Evolutionary conservation across 441 rosid genomes (phyloP), one percentile per base, ranked within the genome.

Genomic region (Viola pubescens): DNA sequence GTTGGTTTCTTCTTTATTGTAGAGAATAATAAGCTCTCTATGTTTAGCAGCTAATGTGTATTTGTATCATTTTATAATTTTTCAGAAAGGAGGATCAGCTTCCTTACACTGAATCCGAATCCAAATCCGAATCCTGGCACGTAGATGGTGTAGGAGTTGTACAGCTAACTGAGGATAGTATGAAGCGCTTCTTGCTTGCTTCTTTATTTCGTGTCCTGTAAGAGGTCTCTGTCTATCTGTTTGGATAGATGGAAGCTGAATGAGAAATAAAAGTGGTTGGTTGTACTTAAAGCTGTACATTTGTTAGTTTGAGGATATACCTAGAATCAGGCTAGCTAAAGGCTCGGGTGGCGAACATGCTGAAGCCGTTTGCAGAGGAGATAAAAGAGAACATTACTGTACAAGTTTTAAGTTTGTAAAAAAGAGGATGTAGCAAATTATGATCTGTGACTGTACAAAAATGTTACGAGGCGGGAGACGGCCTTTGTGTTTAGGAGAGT

Each of bases 21-120:
- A 39, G 57, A 42, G 10, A 41, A 62, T 72, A 26, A 73, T 49
- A 37, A 54, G 13, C 11, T 14, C 1, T 46, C 47, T 46, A 19
- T 14, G 11, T 41, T 59, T 8, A 46, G n/a, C 11, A 46, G 49
- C n/a, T 46, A 2, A 8, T 46, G 9, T 8, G n/a, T 46, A 12
- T 4, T 9, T 10, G 9, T 46, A n/a, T 55, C 12, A 11, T 55
- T 55, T 13, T 55, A 9, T 40, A 12, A 50, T 71, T 69, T 61
- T 68, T 75, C 87, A 85, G 91, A 82, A 64, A 74, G 77, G 80
- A 80, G 91, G 77, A 85, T 85, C 65, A 78, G 86, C 74, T 40
- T 84, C 57, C 84, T 77, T 73, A 68, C 82, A 66, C 77, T 79
- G 55, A 73, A 75, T 44, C 78, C 58, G 3, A 34, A 10, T 8